phyloP scores from a whole-genome alignment of 192 early-diverging fungal genomes.

The Podila verticillata region DNA sequence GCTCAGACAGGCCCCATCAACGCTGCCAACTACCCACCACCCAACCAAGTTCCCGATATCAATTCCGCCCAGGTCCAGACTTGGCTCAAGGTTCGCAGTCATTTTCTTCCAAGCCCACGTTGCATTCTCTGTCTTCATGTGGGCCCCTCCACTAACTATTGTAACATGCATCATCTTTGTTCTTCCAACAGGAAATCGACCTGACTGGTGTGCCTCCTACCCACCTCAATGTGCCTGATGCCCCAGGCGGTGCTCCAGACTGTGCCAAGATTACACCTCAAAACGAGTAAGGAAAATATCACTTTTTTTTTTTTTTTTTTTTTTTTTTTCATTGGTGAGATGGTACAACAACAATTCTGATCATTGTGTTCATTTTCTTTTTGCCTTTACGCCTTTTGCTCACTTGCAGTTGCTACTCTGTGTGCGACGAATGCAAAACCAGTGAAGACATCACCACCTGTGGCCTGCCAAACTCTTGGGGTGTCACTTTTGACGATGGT shows the following conservation, averaged over 20 bases:
- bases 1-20: constrained; percentile 13
- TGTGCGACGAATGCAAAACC: constrained; percentile 12
- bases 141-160: no score
- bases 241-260: constrained; percentile 71
- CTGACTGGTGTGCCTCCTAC: constrained; percentile 52
- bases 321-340: neutral
- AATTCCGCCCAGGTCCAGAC: constrained; percentile 48
- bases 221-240: constrained; percentile 74
- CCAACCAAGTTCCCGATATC: constrained; percentile 17
- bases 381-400: neutral
- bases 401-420: constrained; percentile 12
- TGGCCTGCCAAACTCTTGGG: constrained; percentile 55
- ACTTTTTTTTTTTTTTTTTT: no score
- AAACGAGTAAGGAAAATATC: constrained; percentile 6
- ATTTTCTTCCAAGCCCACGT: constrained; percentile 22
- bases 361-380: constrained; percentile 68
- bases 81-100: constrained; percentile 40
- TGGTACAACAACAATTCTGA: constrained; percentile 53
- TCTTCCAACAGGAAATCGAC: constrained; percentile 36
- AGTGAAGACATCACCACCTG: constrained; percentile 37
- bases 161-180: constrained; percentile 35
- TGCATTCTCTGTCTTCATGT: no score
- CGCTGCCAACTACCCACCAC: constrained; percentile 41
- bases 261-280: neutral
- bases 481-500: constrained; percentile 64